Evolutionary conservation across 257 asterid genomes (phyloP), one percentile per base, ranked within the genome.

Genomic region (Solanum medicagineum): DNA sequence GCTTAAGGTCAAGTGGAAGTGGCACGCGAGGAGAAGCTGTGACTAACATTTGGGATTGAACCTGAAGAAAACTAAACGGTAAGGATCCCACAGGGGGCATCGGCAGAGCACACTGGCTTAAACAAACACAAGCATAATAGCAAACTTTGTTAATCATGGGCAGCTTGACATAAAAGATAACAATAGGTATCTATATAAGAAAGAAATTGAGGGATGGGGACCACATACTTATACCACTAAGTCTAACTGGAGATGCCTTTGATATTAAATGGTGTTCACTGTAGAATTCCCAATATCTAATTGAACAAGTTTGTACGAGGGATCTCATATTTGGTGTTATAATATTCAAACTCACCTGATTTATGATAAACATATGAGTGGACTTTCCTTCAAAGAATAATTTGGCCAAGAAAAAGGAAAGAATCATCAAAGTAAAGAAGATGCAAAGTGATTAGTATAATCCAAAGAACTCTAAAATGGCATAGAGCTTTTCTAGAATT

Each of bases 31-130:
- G 24, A 51, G 88, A 49, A 40, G 69, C 81, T 59, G 62, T 83
- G 75, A 77, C 85, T 86, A 86, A 73, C 84, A 85, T 40, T 51
- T 82, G 91, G 45, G 89, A 82, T 53, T 83, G 86, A 74, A 82
- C 86, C 91, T 89, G 91, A 84, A 42, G 74, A 86, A 15, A 80
- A 36, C 29, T 53, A 42, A 80, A 36, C 9, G 57, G 45, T 47
- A 66, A 85, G 68, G 26, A 81, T 74, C 83, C 68, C 80, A 73
- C 83, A 16, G 51, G 83, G 26, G 32, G 24, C 36, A 60, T 22
- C 32, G 20, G 66, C 81, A 73, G 20, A 73, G 14, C 57, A 45
- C 20, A 73, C 57, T 13, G 36, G 40, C 81, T 73, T 73, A 73
- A 73, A 73, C 81, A n/a, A 45, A 6, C 16, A 73, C 81, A 73